phyloP scores from a whole-genome alignment of 106 monocot genomes.

The Dendrobium huoshanense region DNA sequence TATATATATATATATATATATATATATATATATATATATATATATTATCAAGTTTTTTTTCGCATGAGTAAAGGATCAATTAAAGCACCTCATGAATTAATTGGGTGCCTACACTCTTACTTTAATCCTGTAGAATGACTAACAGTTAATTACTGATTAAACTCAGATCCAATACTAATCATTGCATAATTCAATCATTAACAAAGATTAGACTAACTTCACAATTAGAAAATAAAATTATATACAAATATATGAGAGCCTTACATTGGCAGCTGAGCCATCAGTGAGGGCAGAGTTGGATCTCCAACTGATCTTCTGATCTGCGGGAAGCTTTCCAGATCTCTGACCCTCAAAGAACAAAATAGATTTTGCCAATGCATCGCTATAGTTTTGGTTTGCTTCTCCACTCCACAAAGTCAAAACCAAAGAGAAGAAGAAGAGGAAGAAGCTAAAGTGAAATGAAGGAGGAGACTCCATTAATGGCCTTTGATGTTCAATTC shows the following conservation, averaged over 20 bases:
- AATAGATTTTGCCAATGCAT: conserved; percentile 43
- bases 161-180: too few relatives aligned
- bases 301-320: conserved; percentile 38
- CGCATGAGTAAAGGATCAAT: too few relatives aligned
- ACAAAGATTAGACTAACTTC: too few relatives aligned
- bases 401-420: neutral
- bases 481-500: neutral
- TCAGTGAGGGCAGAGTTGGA: conserved; percentile 36
- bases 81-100: too few relatives aligned
- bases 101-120: too few relatives aligned
- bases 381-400: conserved; percentile 22
- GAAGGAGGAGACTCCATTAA: conserved; percentile 11
- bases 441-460: neutral
- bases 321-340: conserved; percentile 36
- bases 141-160: too few relatives aligned
- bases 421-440: neutral
- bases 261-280: conserved; percentile 41
- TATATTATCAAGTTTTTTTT: too few relatives aligned
- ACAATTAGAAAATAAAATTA: too few relatives aligned
- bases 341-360: conserved; percentile 56
- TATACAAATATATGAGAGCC: neutral
- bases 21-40: neutral
- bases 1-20: too few relatives aligned
- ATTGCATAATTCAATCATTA: too few relatives aligned
- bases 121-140: too few relatives aligned